A percentile compares a stretch with the other conserved stretches of the same genome.
Conservation (phyloP, 2,329 filamentous ascomycete genomes). For the Chaetomium strumarium region DNA sequence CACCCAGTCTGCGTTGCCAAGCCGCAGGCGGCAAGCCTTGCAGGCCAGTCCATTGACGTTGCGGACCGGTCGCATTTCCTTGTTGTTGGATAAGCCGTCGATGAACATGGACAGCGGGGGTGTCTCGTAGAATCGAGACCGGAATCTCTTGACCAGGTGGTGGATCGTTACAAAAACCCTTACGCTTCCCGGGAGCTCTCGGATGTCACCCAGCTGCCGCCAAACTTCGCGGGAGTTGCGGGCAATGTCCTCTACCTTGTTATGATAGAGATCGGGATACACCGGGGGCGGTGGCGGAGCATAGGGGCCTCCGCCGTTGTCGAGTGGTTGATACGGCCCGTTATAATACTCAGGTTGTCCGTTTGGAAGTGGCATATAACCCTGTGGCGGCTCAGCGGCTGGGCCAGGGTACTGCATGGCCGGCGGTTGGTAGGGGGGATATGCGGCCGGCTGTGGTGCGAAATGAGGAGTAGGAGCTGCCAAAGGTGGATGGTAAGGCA, state of each 20-base stretch:
- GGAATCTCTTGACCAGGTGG: conserved; percentile 54
- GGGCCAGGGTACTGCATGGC: conserved; percentile 6
- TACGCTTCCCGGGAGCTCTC: conserved; percentile 55
- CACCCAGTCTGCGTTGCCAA: conserved; percentile 25
- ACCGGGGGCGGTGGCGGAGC: conserved; percentile 15
- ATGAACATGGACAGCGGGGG: conserved; percentile 54
- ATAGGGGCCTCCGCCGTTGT: conserved; percentile 8
- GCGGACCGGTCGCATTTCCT: conserved; percentile 51
- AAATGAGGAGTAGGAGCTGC: conserved; percentile 5
- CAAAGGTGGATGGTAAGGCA: conserved; percentile 8
- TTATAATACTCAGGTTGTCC: conserved; percentile 21
- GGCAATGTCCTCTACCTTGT: conserved; percentile 48
- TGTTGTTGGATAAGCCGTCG: conserved; percentile 50
- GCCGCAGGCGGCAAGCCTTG: conserved; percentile 44
- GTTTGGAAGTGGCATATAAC: conserved; percentile 14
- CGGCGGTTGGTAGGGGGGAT: conserved; percentile 23
- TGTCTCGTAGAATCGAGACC: conserved; percentile 49
- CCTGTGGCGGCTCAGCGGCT: neutral
- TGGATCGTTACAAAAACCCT: conserved; percentile 60
- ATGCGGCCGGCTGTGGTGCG: conserved; percentile 20
- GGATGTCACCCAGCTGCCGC: conserved; percentile 53
- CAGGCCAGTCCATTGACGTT: conserved; percentile 50
- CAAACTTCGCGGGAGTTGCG: conserved; percentile 56
- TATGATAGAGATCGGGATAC: conserved; percentile 39
- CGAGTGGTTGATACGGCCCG: conserved; percentile 24